phyloP scores from a whole-genome alignment of 345 rosid genomes.

The Eutrema japonicum region DNA sequence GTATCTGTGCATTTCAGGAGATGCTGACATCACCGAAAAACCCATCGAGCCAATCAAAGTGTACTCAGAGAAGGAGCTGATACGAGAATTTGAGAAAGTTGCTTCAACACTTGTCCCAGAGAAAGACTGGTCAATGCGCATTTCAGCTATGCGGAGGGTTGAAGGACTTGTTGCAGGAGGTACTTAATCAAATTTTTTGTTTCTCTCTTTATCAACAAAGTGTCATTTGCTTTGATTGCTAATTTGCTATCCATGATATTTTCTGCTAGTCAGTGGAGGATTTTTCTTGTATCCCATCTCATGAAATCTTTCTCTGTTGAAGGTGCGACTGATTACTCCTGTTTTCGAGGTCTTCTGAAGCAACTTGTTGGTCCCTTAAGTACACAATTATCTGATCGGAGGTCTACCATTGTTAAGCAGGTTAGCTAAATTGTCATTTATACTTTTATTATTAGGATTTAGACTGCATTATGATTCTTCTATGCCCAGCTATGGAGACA shows the following conservation, averaged over 20 bases:
- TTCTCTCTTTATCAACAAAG: background rate
- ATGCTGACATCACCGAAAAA: constrained; percentile 75
- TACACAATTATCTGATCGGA: constrained; percentile 86
- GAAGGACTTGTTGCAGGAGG: constrained; percentile 99
- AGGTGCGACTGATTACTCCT: constrained; percentile 90
- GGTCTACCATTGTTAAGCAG: constrained; percentile 98
- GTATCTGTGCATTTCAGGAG: constrained; percentile 57
- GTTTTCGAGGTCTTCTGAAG: constrained; percentile 89
- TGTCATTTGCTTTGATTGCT: constrained; percentile 22
- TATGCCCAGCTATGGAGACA: constrained; percentile 22
- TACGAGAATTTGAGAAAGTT: constrained; percentile 92
- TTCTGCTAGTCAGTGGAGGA: constrained; percentile 26
- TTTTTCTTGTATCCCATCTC: constrained; percentile 22
- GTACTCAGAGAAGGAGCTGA: constrained; percentile 94
- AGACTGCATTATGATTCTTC: constrained; percentile 17
- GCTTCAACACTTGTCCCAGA: constrained; percentile 87
- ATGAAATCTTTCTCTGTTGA: constrained; percentile 34
- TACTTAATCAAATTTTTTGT: constrained; percentile 25
- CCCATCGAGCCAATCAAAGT: constrained; percentile 82
- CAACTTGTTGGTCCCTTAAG: constrained; percentile 90
- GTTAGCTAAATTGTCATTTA: constrained; percentile 44
- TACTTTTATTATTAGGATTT: constrained; percentile 11
- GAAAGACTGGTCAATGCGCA: constrained; percentile 98
- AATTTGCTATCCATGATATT: constrained; percentile 1
- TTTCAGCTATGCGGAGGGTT: constrained; percentile 96